These are phyloP conservation scores for Mercurialis annua DNA, from an alignment of 345 rosid genomes.

Conservation along the genomic window DNA sequence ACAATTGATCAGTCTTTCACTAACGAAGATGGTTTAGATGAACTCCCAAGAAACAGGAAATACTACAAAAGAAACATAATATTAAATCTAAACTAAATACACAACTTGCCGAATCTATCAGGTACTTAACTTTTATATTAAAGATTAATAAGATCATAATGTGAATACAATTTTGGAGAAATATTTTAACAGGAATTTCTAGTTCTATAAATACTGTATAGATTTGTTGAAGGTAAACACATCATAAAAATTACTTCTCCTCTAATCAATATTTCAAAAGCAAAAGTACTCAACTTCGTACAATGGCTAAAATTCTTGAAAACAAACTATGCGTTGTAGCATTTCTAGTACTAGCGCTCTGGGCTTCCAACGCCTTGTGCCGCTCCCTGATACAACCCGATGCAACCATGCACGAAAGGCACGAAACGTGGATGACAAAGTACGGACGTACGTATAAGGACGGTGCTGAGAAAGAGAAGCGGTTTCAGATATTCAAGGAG, in stretches of 20 bases:
- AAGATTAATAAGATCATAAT: no score
- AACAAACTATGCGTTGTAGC: not conserved
- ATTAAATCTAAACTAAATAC: not conserved
- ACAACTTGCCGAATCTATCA: not conserved
- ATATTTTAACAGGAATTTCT: not conserved
- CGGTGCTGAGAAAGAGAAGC: constrained; percentile 28
- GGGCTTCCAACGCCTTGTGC: constrained; percentile 24
- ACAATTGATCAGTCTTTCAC: not conserved
- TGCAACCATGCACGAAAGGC: constrained; percentile 19
- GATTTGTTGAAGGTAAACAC: no score
- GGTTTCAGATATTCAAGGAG: constrained; percentile 36
- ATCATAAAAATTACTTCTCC: no score
- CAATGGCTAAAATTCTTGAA: not conserved
- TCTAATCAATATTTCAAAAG: no score
- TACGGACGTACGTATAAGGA: constrained; percentile 31
- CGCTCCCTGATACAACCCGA: constrained; percentile 21
- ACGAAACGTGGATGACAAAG: constrained; percentile 35
- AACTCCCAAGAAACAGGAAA: not conserved
- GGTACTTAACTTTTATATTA: no score
- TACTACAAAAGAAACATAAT: not conserved
- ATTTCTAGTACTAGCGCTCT: constrained; percentile 8
- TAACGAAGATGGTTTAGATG: not conserved
- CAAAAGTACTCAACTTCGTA: no score
- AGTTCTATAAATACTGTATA: no score
- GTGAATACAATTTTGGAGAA: not conserved